A percentile compares a stretch with the other conserved stretches of the same genome.
Evolutionary conservation across 306 rosid species (phyloP).

Genomic region (Casuarina cunninghamiana): DNA sequence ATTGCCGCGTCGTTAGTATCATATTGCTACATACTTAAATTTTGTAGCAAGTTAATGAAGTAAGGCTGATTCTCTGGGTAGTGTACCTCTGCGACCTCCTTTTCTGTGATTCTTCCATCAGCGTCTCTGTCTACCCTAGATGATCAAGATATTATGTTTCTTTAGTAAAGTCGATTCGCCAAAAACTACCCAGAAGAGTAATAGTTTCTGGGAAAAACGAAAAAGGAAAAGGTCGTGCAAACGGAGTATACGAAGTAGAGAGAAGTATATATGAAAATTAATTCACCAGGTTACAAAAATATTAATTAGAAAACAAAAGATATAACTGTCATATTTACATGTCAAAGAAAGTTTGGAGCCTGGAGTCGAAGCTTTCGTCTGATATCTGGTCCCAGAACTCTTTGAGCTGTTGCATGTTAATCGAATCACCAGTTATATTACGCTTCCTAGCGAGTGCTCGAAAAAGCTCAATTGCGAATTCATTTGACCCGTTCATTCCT

Average conservation of each 20-base stretch:
- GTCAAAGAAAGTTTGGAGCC: constrained; percentile 66
- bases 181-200: too few relatives aligned
- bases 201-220: too few relatives aligned
- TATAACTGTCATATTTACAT: constrained; percentile 29
- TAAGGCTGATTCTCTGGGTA: too few relatives aligned
- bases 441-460: constrained; percentile 50
- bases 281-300: neutral
- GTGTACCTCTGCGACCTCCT: constrained; percentile 56
- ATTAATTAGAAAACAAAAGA: neutral
- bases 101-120: constrained; percentile 59
- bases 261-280: neutral
- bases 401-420: constrained; percentile 43
- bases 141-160: neutral
- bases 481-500: constrained; percentile 67
- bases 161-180: neutral
- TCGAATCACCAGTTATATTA: constrained; percentile 37
- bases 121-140: constrained; percentile 64
- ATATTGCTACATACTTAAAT: neutral
- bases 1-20: neutral
- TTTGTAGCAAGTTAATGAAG: neutral
- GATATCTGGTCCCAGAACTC: constrained; percentile 59
- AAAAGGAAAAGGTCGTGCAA: neutral
- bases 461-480: constrained; percentile 59
- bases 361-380: constrained; percentile 58
- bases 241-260: neutral